Percentiles rank a stretch among this genome's conserved stretches.
Evolutionary conservation across 371 early-diverging fungal genomes (phyloP).

Genomic region (Mucor ambiguus): DNA sequence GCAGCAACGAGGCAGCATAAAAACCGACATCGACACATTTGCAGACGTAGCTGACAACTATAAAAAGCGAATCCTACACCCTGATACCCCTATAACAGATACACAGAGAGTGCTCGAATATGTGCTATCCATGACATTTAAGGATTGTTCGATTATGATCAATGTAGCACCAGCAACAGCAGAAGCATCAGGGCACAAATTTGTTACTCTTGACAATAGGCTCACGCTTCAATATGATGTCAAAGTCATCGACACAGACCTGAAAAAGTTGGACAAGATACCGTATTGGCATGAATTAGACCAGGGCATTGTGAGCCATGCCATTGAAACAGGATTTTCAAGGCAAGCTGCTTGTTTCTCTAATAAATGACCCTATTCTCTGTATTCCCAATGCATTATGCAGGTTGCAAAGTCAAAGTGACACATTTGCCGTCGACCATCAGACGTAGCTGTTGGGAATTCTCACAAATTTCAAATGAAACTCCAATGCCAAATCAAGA

Average conservation of each 20-base stretch:
- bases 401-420: no score
- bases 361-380: no score
- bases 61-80: conserved; percentile 1
- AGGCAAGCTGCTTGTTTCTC: conserved; percentile 3
- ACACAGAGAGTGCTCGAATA: conserved; percentile 47
- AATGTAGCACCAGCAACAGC: conserved; percentile 5
- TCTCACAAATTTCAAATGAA: no score
- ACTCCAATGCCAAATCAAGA: no score
- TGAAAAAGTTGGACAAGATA: conserved; percentile 51
- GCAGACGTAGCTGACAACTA: conserved; percentile 19
- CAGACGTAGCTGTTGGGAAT: no score
- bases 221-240: conserved; percentile 28
- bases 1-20: background rate
- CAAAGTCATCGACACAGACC: conserved; percentile 53
- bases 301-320: conserved; percentile 46
- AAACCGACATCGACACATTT: background rate
- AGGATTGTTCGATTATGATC: conserved; percentile 64
- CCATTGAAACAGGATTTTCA: conserved; percentile 15
- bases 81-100: background rate
- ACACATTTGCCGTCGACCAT: no score
- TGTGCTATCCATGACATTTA: conserved; percentile 61
- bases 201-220: background rate
- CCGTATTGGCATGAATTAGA: conserved; percentile 53
- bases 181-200: background rate
- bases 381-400: no score